Conservation (phyloP, 495 filamentous ascomycete genomes). For the Darksidea phi region DNA sequence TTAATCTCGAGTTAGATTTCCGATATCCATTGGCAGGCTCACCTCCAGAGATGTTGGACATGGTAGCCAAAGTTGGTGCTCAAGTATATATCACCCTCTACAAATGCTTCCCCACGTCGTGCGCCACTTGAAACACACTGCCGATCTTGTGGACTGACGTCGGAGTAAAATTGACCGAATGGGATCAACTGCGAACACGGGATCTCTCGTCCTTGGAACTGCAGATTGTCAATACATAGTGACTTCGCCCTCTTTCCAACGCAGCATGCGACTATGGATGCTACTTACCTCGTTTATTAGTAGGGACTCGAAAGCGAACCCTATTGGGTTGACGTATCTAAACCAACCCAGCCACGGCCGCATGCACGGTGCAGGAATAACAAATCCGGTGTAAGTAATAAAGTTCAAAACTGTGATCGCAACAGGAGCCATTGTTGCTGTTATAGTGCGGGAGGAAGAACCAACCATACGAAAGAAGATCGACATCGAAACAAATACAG, state of each 20-base stretch:
- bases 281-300: constrained; percentile 86
- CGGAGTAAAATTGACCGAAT: too few species aligned
- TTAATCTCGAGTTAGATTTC: constrained; percentile 50
- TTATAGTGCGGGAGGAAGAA: constrained; percentile 71
- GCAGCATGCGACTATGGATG: too few species aligned
- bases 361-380: constrained; percentile 76
- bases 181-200: too few species aligned
- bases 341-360: constrained; percentile 83
- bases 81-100: too few species aligned
- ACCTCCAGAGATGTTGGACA: constrained; percentile 62
- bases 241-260: constrained; percentile 48
- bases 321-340: constrained; percentile 80
- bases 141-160: too few species aligned
- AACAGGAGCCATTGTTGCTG: constrained; percentile 79
- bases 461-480: constrained; percentile 74
- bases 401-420: constrained; percentile 78
- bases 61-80: constrained; percentile 57
- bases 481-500: constrained; percentile 46
- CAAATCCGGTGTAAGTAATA: constrained; percentile 88
- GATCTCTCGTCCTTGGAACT: too few species aligned
- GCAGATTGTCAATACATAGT: constrained; percentile 59
- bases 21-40: constrained; percentile 58
- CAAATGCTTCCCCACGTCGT: too few species aligned
- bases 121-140: too few species aligned
- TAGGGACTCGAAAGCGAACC: constrained; percentile 81